phyloP scores from a whole-genome alignment of 1,284 basidiomycete genomes.

The Cryptococcus maquisensis region DNA sequence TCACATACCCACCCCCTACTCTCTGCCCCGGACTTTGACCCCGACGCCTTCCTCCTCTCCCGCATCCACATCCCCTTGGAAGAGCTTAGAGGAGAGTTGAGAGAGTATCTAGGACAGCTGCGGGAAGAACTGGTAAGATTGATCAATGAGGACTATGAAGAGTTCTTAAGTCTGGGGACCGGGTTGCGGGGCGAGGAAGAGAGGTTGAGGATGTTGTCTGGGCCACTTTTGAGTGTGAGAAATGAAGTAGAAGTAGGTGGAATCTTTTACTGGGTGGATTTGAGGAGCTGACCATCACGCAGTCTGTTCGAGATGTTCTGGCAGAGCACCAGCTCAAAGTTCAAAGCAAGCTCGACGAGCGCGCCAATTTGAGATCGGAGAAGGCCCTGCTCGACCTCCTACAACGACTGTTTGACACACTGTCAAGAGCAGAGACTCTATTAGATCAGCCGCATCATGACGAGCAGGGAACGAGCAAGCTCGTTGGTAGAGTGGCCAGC shows the following conservation, averaged over 20 bases:
- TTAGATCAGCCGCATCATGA: conserved; percentile 55
- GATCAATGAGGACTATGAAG: conserved; percentile 97
- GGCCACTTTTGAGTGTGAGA: conserved; percentile 63
- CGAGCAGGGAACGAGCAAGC: conserved; percentile 54
- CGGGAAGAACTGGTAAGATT: conserved; percentile 90
- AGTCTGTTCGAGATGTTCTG: conserved; percentile 42
- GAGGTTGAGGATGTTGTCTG: conserved; percentile 62
- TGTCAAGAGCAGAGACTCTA: conserved; percentile 74
- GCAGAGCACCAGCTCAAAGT: conserved; percentile 62
- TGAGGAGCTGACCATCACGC: not conserved
- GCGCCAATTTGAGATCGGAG: conserved; percentile 71
- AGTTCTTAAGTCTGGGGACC: conserved; percentile 91
- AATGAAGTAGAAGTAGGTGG: conserved; percentile 62
- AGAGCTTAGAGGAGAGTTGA: conserved; percentile 78
- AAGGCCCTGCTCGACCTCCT: conserved; percentile 80
- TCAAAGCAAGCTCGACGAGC: conserved; percentile 67
- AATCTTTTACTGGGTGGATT: not conserved
- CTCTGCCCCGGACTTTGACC: conserved; percentile 64
- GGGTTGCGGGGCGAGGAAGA: conserved; percentile 77
- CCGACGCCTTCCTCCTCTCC: conserved; percentile 83
- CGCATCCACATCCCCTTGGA: conserved; percentile 79
- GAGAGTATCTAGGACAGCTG: conserved; percentile 74
- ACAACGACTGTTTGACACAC: conserved; percentile 81
- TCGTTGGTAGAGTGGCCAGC: conserved; percentile 74
- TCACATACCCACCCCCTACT: conserved; percentile 74